Base-by-base conservation (phyloP, 495 filamentous ascomycete species). In the Penicillium verhagenii region DNA sequence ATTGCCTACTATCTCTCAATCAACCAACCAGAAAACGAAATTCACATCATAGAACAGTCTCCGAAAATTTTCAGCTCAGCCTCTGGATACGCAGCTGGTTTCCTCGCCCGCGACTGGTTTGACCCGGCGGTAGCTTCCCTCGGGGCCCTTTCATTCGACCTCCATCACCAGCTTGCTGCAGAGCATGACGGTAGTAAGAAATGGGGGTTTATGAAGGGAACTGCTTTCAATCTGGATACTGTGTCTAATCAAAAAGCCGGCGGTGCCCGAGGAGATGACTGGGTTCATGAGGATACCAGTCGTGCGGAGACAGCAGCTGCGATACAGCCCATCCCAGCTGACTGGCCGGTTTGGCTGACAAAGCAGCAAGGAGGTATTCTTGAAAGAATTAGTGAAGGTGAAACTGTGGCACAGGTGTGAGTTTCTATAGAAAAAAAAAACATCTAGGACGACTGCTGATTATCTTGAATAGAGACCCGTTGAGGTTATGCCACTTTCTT, bases 61-160 rank as follows among this genome's bases (percentile, higher is more conserved):
- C 70, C 78, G 0, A 66, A 80, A 25, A 79, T 91, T 24, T 91
- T 92, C 70, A 79, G 82, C 19, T 84, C 81, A 18, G 87, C 89
- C 2, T 91, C 88, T 4, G 87, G 89, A 16, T 83, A 81, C 52
- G 88, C 87, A 1, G 88, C 78, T 5, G 90, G 89, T 0, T 93
- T 92, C 61, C 67, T 92, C 5, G 88, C 89, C 1, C 78, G 77
- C 47, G 86, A 92, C 59, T 94, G 88, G 87, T 88, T 87, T 58
- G 70, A 66, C 1, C 66, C 78, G 1, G 63, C 79, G 1, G 59
- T 84, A 0, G 77, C 79, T 0, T 68, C 77, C 0, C 73, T 92
- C 0, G 89, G 85, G 18, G 75, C 72, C 3, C 73, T 92, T 21
- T 87, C 85, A 31, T 94, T 90, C 68, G 77, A 79, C 9, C 75